Evolutionary conservation across 371 early-diverging fungal genomes (phyloP).

Genomic region (Lichtheimia hyalospora): DNA sequence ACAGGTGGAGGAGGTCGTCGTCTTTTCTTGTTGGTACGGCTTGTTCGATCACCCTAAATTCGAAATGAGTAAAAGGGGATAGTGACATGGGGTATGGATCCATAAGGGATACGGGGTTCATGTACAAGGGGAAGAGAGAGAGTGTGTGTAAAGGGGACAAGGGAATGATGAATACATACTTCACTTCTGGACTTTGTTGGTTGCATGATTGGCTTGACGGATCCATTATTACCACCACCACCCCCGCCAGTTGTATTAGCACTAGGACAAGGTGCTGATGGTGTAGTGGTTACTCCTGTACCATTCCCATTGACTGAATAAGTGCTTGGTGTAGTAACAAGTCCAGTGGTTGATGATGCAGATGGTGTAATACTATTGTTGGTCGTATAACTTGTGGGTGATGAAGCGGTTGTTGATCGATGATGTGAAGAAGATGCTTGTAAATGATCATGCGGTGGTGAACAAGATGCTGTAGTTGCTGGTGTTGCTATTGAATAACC

Average conservation of each 20-base stretch:
- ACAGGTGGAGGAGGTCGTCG: constrained; percentile 28
- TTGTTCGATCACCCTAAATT: constrained; percentile 8
- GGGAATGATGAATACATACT: constrained; percentile 4
- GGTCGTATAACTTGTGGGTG: constrained; percentile 14
- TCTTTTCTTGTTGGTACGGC: constrained; percentile 20
- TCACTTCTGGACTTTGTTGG: constrained; percentile 16
- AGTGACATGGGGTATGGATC: no score
- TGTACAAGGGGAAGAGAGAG: not conserved
- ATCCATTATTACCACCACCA: no score
- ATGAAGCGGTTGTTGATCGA: constrained; percentile 13
- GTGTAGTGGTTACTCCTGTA: no score
- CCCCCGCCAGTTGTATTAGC: no score
- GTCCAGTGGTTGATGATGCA: constrained; percentile 11
- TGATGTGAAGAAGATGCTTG: not conserved
- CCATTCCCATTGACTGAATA: constrained; percentile 9
- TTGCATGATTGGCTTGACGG: constrained; percentile 7
- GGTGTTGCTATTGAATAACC: not conserved
- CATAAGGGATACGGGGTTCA: no score
- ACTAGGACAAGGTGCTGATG: no score
- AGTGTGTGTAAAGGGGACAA: not conserved
- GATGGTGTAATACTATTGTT: constrained; percentile 16
- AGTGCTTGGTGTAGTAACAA: constrained; percentile 23
- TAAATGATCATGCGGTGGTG: not conserved
- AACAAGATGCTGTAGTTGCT: constrained; percentile 1
- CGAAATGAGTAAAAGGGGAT: no score